Evolutionary conservation across 2,329 filamentous ascomycete species (phyloP).

Genomic region (Penicillium sp.): DNA sequence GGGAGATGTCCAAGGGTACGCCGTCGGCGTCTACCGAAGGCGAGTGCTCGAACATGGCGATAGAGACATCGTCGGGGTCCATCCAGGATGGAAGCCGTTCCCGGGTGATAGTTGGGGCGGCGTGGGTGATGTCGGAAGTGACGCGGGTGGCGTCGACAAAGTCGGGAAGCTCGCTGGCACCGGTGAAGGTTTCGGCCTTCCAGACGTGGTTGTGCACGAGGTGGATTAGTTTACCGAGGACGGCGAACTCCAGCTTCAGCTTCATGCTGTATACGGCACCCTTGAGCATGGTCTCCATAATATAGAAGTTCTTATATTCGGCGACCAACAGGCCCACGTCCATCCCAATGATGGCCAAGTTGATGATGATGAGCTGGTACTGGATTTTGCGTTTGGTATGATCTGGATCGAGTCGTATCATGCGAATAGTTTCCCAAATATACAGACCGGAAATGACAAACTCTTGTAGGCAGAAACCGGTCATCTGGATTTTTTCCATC

Average conservation of each 20-base stretch:
- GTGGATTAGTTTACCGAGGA: constrained; percentile 44
- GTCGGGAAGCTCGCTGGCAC: constrained; percentile 35
- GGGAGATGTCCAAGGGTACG: constrained; percentile 24
- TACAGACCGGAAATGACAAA: constrained; percentile 52
- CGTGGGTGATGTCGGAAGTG: constrained; percentile 41
- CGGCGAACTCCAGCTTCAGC: constrained; percentile 49
- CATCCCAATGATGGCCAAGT: constrained; percentile 46
- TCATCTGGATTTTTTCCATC: constrained; percentile 55
- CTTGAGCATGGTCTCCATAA: constrained; percentile 47
- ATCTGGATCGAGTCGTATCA: constrained; percentile 46
- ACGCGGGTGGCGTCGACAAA: constrained; percentile 45
- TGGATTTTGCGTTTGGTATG: constrained; percentile 44
- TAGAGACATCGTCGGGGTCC: constrained; percentile 36
- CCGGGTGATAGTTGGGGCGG: constrained; percentile 21
- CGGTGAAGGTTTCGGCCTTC: constrained; percentile 34
- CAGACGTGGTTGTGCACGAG: constrained; percentile 39
- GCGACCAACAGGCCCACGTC: constrained; percentile 43
- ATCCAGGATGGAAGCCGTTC: constrained; percentile 29
- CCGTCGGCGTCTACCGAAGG: constrained; percentile 17
- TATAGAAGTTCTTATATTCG: constrained; percentile 44
- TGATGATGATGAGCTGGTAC: constrained; percentile 49
- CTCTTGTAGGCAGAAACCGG: constrained; percentile 55
- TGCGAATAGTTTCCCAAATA: constrained; percentile 51
- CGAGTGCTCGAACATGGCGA: constrained; percentile 38
- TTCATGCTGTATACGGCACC: constrained; percentile 48